Conservation (phyloP, 202 grass and related monocot genomes). For the Dendrocalamus latiflorus region DNA sequence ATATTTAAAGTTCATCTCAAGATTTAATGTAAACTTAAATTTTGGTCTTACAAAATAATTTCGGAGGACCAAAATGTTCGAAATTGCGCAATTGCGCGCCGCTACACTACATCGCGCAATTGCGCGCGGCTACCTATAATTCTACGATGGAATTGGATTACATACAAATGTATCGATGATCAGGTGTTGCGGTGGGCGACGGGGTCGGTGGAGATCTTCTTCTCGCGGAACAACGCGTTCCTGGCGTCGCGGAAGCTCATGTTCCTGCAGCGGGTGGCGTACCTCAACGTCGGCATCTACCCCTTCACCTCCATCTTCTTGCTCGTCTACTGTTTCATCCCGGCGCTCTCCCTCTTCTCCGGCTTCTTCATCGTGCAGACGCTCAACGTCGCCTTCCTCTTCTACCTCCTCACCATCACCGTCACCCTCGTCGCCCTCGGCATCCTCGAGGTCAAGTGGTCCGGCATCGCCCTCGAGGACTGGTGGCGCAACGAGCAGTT, state of each 20-base stretch:
- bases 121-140: neutral
- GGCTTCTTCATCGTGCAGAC: slow-evolving; percentile 90
- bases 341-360: slow-evolving; percentile 94
- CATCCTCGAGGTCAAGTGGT: slow-evolving; percentile 95
- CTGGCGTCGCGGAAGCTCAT: slow-evolving; percentile 69
- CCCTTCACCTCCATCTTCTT: slow-evolving; percentile 98
- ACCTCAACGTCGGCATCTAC: slow-evolving; percentile 99
- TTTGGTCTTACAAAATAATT: no score
- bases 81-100: no score
- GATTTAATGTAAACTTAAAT: no score
- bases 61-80: no score
- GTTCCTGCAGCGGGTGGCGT: no score
- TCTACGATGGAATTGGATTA: neutral
- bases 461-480: slow-evolving; percentile 85
- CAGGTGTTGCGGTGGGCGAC: slow-evolving; percentile 89
- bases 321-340: slow-evolving; percentile 95
- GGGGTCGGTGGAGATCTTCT: slow-evolving; percentile 95
- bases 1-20: no score
- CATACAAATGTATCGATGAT: neutral
- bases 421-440: slow-evolving; percentile 73
- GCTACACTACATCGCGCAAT: no score
- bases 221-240: slow-evolving; percentile 92
- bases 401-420: slow-evolving; percentile 85
- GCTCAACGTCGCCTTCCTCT: slow-evolving; percentile 79
- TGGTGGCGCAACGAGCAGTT: slow-evolving; percentile 99